A percentile compares a stretch with the other conserved stretches of the same genome.
Conservation (phyloP, 768 basidiomycete genomes). For the Amyloporia xantha region DNA sequence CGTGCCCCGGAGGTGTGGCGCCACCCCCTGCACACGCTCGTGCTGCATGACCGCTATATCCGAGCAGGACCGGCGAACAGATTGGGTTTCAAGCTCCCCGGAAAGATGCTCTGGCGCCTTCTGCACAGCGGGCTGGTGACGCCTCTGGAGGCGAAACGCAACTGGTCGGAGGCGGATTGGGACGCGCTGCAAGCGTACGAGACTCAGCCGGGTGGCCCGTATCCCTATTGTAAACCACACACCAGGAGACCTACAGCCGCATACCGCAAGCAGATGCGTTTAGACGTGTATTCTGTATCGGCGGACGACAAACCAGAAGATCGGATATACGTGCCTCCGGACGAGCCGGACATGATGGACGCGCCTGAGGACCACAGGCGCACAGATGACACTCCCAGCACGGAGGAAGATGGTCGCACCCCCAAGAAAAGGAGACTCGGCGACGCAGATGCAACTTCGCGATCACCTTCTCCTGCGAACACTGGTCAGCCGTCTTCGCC, state of each 20-base stretch:
- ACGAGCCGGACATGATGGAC: slow-evolving; percentile 18
- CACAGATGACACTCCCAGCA: neutral
- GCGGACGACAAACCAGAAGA: slow-evolving; percentile 18
- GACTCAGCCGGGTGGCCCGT: slow-evolving; percentile 15
- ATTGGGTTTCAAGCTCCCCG: slow-evolving; percentile 8
- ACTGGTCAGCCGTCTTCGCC: neutral
- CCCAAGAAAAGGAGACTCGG: neutral
- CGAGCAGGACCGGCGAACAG: slow-evolving; percentile 11
- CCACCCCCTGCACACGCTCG: slow-evolving; percentile 17
- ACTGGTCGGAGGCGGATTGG: slow-evolving; percentile 18
- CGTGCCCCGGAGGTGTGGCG: slow-evolving; percentile 21
- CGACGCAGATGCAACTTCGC: neutral
- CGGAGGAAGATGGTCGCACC: neutral
- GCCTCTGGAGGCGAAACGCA: slow-evolving; percentile 16
- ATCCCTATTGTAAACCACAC: slow-evolving; percentile 16
- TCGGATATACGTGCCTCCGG: slow-evolving; percentile 19
- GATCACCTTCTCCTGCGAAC: neutral
- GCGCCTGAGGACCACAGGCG: slow-evolving; percentile 2
- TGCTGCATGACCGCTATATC: slow-evolving; percentile 23
- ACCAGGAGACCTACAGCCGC: slow-evolving; percentile 18
- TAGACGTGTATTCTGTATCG: slow-evolving; percentile 6
- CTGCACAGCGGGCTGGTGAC: slow-evolving; percentile 23
- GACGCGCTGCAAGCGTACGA: slow-evolving; percentile 16
- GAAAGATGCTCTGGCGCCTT: slow-evolving; percentile 20
- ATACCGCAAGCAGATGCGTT: slow-evolving; percentile 16